A percentile compares a stretch with the other conserved stretches of the same genome.
These are phyloP conservation scores for Pistacia atlantica DNA, from an alignment of 345 rosid genomes.

Conservation along the genomic window DNA sequence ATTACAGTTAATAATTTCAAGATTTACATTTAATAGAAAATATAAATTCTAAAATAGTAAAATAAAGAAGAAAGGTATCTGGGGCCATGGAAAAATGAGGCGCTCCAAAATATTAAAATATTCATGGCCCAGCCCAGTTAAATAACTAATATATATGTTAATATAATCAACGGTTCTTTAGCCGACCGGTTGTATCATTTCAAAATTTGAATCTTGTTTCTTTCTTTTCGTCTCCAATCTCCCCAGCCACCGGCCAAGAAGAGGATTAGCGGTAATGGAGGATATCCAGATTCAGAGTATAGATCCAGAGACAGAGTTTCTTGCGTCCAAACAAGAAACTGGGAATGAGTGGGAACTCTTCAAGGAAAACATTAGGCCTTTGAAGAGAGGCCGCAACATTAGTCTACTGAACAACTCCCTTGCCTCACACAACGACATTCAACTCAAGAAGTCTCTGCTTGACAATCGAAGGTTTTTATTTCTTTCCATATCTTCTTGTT, in stretches of 20 bases:
- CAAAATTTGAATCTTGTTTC: conserved; percentile 27
- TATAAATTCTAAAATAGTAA: no score
- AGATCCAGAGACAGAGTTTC: conserved; percentile 83
- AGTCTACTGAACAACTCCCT: conserved; percentile 69
- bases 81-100: no score
- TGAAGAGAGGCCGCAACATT: conserved; percentile 88
- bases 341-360: conserved; percentile 89
- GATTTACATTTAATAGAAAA: no score
- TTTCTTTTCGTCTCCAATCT: background rate
- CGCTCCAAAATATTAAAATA: no score
- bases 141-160: no score
- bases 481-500: background rate
- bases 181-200: background rate
- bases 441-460: conserved; percentile 56
- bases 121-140: no score
- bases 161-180: no score
- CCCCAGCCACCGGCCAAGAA: background rate
- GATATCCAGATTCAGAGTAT: conserved; percentile 32
- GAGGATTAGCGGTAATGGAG: conserved; percentile 28
- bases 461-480: conserved; percentile 59
- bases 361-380: conserved; percentile 87
- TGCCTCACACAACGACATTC: conserved; percentile 53
- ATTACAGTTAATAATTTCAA: no score
- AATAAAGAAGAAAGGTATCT: no score
- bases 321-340: conserved; percentile 62